Percentiles rank a stretch among this genome's conserved stretches.
phyloP scores from a whole-genome alignment of 768 basidiomycete species.

The Mycena epipterygia region DNA sequence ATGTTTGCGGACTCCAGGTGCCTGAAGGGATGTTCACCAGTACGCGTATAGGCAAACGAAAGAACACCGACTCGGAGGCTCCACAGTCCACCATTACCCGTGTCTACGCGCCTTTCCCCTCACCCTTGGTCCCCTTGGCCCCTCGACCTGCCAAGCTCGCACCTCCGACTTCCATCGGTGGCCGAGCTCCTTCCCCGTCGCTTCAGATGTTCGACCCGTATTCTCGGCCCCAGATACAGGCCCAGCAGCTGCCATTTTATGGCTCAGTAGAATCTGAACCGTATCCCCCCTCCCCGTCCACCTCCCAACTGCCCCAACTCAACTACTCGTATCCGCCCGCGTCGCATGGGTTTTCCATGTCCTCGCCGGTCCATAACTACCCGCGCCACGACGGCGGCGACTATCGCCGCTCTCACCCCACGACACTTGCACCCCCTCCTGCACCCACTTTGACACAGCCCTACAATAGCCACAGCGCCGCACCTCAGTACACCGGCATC shows the following conservation, averaged over 20 bases:
- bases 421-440: slow-evolving; percentile 37
- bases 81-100: slow-evolving; percentile 39
- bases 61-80: slow-evolving; percentile 59
- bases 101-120: slow-evolving; percentile 38
- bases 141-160: slow-evolving; percentile 12
- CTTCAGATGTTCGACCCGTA: slow-evolving; percentile 31
- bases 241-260: slow-evolving; percentile 29
- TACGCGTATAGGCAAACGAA: slow-evolving; percentile 69
- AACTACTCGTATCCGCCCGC: slow-evolving; percentile 15
- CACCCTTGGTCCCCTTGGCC: slow-evolving; percentile 25
- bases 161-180: background rate
- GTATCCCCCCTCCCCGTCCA: slow-evolving; percentile 57
- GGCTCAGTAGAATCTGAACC: slow-evolving; percentile 48
- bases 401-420: slow-evolving; percentile 29
- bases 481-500: background rate
- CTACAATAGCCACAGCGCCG: no score
- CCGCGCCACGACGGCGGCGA: slow-evolving; percentile 49
- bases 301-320: slow-evolving; percentile 38
- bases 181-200: slow-evolving; percentile 11
- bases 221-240: slow-evolving; percentile 13
- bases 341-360: slow-evolving; percentile 32
- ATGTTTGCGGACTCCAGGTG: slow-evolving; percentile 70
- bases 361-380: slow-evolving; percentile 51
- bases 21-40: slow-evolving; percentile 79
- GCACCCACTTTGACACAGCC: slow-evolving; percentile 37